phyloP scores from a whole-genome alignment of 768 basidiomycete genomes.

The Calocera cornea region DNA sequence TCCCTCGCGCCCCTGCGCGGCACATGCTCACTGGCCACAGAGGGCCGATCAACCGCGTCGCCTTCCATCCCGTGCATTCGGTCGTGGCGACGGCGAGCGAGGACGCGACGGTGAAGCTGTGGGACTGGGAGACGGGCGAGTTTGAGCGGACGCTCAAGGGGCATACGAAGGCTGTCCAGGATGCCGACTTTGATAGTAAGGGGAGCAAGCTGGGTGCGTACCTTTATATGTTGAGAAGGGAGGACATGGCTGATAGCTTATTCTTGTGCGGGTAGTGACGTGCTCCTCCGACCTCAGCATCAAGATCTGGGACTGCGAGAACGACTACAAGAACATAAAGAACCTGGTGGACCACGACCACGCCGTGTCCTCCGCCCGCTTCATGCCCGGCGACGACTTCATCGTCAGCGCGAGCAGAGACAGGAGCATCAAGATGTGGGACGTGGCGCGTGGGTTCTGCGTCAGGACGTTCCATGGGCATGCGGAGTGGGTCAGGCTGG shows the following conservation, averaged over 20 bases:
- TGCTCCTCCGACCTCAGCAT: conserved; percentile 80
- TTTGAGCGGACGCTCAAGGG: conserved; percentile 85
- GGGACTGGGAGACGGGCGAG: conserved; percentile 95
- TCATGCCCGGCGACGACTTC: conserved; percentile 70
- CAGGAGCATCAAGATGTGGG: conserved; percentile 72
- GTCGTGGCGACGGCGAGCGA: conserved; percentile 75
- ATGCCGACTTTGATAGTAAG: conserved; percentile 79
- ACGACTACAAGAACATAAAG: conserved; percentile 81
- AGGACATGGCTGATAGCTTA: background rate
- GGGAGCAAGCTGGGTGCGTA: conserved; percentile 61
- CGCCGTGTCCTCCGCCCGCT: conserved; percentile 72
- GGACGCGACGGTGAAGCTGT: conserved; percentile 81
- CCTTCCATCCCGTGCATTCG: conserved; percentile 79
- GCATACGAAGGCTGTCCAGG: conserved; percentile 77
- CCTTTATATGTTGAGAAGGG: background rate
- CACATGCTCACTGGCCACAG: conserved; percentile 68
- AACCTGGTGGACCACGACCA: conserved; percentile 86
- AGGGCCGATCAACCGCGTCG: conserved; percentile 57
- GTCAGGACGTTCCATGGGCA: conserved; percentile 65
- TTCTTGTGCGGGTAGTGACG: conserved; percentile 32
- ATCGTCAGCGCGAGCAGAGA: conserved; percentile 82
- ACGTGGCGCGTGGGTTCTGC: conserved; percentile 65
- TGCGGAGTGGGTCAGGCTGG: conserved; percentile 68
- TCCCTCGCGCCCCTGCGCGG: conserved; percentile 72
- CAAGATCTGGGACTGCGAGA: conserved; percentile 82